Conservation (phyloP, 805 yeast species). For the Starmerella bombi region DNA sequence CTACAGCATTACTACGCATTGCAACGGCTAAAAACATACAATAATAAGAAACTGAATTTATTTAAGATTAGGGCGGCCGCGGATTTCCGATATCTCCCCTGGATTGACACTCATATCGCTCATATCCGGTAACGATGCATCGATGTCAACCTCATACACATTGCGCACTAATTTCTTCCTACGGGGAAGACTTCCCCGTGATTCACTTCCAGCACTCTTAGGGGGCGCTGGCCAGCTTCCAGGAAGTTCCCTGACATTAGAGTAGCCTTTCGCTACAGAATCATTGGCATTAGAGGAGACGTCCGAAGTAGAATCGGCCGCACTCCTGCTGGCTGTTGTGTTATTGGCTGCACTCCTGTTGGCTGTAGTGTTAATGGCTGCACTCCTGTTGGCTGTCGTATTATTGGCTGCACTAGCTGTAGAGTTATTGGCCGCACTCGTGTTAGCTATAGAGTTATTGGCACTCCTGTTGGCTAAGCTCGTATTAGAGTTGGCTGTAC, state of each 20-base stretch:
- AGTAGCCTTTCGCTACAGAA: not conserved
- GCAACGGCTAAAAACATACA: no score
- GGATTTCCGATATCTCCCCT: conserved; percentile 1
- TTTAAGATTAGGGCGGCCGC: not conserved
- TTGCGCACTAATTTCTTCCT: not conserved
- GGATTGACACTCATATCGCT: conserved; percentile 4
- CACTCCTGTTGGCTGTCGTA: no score
- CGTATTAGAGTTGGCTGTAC: no score
- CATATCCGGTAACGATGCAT: conserved; percentile 6
- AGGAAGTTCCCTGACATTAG: not conserved
- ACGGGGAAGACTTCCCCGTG: not conserved
- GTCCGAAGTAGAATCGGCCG: not conserved
- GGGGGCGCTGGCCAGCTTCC: not conserved
- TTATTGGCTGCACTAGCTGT: not conserved
- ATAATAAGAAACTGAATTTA: no score
- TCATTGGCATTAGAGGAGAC: not conserved
- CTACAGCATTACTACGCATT: no score
- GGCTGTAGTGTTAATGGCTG: no score
- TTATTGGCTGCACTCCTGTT: not conserved
- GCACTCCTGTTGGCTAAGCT: no score
- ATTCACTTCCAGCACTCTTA: no score
- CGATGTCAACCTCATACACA: conserved; percentile 2
- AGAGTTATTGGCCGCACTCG: not conserved
- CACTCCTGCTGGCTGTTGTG: no score
- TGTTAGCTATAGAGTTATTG: no score